These are phyloP conservation scores for Filosporella fistucella DNA, from an alignment of 495 filamentous ascomycete species.

Conservation along the genomic window DNA sequence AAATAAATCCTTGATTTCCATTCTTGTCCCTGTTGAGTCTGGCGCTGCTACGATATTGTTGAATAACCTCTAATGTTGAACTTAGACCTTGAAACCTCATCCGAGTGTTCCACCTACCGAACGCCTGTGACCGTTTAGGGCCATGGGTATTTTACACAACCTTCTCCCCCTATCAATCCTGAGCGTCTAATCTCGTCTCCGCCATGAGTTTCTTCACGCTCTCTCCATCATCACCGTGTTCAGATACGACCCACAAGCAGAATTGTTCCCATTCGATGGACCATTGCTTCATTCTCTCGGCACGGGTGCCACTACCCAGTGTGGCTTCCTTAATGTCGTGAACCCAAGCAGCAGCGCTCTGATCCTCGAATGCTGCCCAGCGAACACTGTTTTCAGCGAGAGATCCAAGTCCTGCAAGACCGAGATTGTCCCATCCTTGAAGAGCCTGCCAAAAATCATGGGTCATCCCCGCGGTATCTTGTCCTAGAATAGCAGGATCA, in stretches of 20 bases:
- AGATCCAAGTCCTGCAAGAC: slow-evolving; percentile 73
- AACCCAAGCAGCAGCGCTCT: slow-evolving; percentile 60
- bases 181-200: slow-evolving; percentile 7
- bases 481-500: slow-evolving; percentile 77
- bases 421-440: slow-evolving; percentile 60
- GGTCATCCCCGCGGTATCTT: slow-evolving; percentile 70
- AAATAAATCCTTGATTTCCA: too few relatives aligned
- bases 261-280: slow-evolving; percentile 79
- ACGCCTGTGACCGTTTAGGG: slow-evolving; percentile 8
- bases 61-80: too few relatives aligned
- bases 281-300: slow-evolving; percentile 71
- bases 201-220: not conserved
- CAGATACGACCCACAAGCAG: slow-evolving; percentile 82
- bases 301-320: slow-evolving; percentile 68
- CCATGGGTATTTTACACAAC: not conserved
- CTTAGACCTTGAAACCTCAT: too few relatives aligned
- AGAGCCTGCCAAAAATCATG: slow-evolving; percentile 92
- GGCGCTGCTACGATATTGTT: too few relatives aligned
- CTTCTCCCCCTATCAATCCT: slow-evolving; percentile 9
- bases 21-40: too few relatives aligned
- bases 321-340: slow-evolving; percentile 67
- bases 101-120: too few relatives aligned
- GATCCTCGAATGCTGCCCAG: slow-evolving; percentile 86
- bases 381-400: slow-evolving; percentile 89
- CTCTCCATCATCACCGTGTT: slow-evolving; percentile 59